Evolutionary conservation across 192 early-diverging fungal genomes (phyloP).

Genomic region (Entomortierella lignicola): DNA sequence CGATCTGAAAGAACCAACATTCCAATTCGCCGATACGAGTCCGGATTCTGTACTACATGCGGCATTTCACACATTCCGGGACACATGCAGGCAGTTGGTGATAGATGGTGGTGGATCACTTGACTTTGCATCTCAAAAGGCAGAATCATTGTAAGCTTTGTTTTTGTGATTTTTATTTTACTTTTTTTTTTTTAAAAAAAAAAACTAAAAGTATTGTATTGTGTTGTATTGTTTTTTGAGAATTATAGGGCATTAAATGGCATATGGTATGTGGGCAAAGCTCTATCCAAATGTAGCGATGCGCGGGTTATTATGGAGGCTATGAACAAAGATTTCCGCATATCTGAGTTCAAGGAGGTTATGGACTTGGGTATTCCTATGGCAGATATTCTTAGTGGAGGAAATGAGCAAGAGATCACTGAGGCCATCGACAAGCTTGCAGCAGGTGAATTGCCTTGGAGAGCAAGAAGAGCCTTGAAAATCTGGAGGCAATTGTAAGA

Average conservation of each 20-base stretch:
- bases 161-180: too few relatives aligned
- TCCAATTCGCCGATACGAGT: too few relatives aligned
- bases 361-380: background rate
- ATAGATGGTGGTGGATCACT: background rate
- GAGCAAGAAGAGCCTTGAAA: background rate
- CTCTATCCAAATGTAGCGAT: background rate
- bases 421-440: background rate
- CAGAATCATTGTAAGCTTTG: background rate
- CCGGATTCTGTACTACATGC: too few relatives aligned
- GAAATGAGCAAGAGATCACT: background rate
- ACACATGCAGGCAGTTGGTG: too few relatives aligned
- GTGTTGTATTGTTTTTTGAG: background rate
- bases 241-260: background rate
- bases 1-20: too few relatives aligned
- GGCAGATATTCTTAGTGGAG: background rate
- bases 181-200: background rate
- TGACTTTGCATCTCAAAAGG: background rate
- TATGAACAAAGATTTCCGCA: background rate
- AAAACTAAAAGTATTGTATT: background rate
- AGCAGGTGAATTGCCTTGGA: background rate
- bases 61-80: too few relatives aligned
- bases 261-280: background rate
- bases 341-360: background rate
- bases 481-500: background rate
- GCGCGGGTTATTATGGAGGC: background rate